Evolutionary conservation across 176 grass and related monocot species (phyloP).

Genomic region (Coix lacrymajobi): DNA sequence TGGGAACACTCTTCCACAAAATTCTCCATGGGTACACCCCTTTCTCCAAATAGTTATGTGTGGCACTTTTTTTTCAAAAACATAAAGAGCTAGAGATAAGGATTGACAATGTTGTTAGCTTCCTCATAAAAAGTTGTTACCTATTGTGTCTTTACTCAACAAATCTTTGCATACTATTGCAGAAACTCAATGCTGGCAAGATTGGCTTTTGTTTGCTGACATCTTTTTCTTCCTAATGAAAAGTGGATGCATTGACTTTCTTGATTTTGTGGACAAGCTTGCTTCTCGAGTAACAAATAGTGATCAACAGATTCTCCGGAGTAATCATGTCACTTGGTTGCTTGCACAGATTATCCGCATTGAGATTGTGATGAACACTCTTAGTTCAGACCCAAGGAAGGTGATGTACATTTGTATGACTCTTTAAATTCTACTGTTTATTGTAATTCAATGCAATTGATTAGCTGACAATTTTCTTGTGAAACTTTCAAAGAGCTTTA

Average conservation of each 20-base stretch:
- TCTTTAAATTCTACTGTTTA: background rate
- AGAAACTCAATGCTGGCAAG: conserved; percentile 93
- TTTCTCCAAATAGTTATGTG: background rate
- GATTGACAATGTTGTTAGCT: background rate
- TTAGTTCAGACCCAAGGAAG: conserved; percentile 89
- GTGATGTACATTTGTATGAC: conserved; percentile 36
- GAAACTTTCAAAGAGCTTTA: conserved; percentile 5
- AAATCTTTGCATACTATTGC: conserved; percentile 27
- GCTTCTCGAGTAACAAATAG: conserved; percentile 64
- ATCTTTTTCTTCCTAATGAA: conserved; percentile 99
- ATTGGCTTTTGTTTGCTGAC: conserved; percentile 96
- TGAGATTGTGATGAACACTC: conserved; percentile 83
- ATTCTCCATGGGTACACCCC: background rate
- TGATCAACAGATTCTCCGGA: conserved; percentile 83
- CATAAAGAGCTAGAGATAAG: background rate
- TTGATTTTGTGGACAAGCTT: conserved; percentile 87
- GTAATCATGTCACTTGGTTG: conserved; percentile 97
- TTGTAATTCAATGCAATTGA: background rate
- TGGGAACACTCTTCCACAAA: background rate
- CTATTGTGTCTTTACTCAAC: conserved; percentile 32
- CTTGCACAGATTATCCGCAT: conserved; percentile 93
- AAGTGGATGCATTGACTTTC: conserved; percentile 96
- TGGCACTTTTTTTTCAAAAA: background rate
- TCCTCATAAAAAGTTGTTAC: background rate
- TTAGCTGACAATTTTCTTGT: conserved; percentile 13